A percentile compares a stretch with the other conserved stretches of the same genome.
Evolutionary conservation across 306 rosid species (phyloP).

Genomic region (Acacia crassicarpa): DNA sequence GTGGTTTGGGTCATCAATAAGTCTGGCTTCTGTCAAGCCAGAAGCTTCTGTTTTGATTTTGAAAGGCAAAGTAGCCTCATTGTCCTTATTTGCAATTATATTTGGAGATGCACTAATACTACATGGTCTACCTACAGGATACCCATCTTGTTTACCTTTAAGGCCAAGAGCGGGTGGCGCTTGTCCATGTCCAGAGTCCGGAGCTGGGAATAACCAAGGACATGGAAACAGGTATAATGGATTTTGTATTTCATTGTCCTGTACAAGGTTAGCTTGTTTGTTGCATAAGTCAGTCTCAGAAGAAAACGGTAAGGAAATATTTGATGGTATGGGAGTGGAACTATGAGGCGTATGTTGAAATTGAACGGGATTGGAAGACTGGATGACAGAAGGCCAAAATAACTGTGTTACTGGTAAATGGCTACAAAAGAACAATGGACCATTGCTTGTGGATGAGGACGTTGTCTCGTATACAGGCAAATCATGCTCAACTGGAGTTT

Average conservation of each 20-base stretch:
- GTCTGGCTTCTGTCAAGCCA: slow-evolving; percentile 41
- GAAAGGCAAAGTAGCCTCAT: slow-evolving; percentile 38
- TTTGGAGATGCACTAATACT: slow-evolving; percentile 49
- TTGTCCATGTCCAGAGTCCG: slow-evolving; percentile 53
- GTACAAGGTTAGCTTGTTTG: slow-evolving; percentile 46
- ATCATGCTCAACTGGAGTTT: slow-evolving; percentile 41
- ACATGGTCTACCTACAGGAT: slow-evolving; percentile 40
- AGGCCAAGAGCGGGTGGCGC: slow-evolving; percentile 45
- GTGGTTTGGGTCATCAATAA: slow-evolving; percentile 32
- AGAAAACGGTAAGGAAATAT: slow-evolving; percentile 47
- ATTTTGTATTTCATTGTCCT: slow-evolving; percentile 41
- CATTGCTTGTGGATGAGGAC: slow-evolving; percentile 43
- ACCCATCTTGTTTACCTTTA: slow-evolving; percentile 44
- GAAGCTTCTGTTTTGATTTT: slow-evolving; percentile 52
- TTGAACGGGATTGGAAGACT: slow-evolving; percentile 53
- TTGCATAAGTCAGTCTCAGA: slow-evolving; percentile 41
- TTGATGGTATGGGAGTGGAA: slow-evolving; percentile 48
- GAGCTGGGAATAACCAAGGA: slow-evolving; percentile 78
- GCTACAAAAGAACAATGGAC: slow-evolving; percentile 62
- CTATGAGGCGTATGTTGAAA: slow-evolving; percentile 47
- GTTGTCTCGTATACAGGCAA: slow-evolving; percentile 45
- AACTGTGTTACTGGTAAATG: slow-evolving; percentile 58
- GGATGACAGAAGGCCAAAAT: slow-evolving; percentile 73
- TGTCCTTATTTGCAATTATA: slow-evolving; percentile 39
- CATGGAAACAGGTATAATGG: slow-evolving; percentile 67